Percentiles rank a stretch among this genome's conserved stretches.
Conservation (phyloP, 495 filamentous ascomycete genomes). For the Penicillium paradoxum region DNA sequence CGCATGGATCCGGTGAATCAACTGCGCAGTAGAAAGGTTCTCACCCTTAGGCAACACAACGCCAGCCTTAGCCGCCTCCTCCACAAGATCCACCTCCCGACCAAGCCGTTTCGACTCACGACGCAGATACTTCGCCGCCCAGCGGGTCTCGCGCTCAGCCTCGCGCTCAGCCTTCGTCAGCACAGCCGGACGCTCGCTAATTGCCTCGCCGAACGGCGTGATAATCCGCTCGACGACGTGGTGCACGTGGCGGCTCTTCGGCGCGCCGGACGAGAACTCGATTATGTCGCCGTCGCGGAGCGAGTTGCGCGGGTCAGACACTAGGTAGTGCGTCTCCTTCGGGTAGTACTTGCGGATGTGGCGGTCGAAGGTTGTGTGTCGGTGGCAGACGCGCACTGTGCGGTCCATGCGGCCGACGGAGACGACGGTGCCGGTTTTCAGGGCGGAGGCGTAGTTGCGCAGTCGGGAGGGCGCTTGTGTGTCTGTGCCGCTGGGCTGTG, state of each 20-base stretch:
- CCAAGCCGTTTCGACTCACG: conserved; percentile 33
- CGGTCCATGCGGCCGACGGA: conserved; percentile 45
- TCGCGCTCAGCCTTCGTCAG: conserved; percentile 58
- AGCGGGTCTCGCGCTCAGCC: conserved; percentile 42
- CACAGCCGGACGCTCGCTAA: conserved; percentile 59
- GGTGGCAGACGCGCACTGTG: conserved; percentile 38
- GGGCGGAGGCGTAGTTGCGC: conserved; percentile 36
- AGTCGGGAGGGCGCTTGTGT: conserved; percentile 27
- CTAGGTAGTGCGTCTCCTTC: conserved; percentile 46
- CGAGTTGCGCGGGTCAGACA: conserved; percentile 72
- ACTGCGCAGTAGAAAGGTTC: conserved; percentile 12
- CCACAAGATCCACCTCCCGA: conserved; percentile 16
- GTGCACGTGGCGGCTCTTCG: conserved; percentile 58
- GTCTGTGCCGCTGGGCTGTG: conserved; percentile 9
- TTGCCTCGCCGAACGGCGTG: conserved; percentile 60
- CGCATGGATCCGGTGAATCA: conserved; percentile 21
- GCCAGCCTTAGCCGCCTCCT: conserved; percentile 1
- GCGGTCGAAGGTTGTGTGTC: conserved; percentile 34
- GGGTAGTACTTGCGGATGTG: conserved; percentile 41
- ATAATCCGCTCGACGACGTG: conserved; percentile 77
- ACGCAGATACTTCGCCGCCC: conserved; percentile 46
- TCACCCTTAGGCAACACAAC: conserved; percentile 1
- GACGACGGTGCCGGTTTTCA: conserved; percentile 42
- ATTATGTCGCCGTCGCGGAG: conserved; percentile 73
- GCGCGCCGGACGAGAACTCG: conserved; percentile 64